A percentile compares a stretch with the other conserved stretches of the same genome.
These are phyloP conservation scores for Fusarium sp. DNA, from an alignment of 2,329 filamentous ascomycete species.

Conservation along the genomic window DNA sequence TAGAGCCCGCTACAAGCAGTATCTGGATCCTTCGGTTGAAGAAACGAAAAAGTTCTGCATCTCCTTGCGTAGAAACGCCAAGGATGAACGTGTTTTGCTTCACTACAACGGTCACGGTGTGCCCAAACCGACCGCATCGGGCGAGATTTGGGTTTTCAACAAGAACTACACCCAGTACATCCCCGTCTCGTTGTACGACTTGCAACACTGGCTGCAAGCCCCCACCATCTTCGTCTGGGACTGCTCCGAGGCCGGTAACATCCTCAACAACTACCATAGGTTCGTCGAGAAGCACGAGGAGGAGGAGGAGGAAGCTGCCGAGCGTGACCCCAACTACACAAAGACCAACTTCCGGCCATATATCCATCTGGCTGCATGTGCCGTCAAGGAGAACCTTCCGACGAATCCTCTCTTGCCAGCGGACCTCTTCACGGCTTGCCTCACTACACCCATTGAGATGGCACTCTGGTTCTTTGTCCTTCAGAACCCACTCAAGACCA, in stretches of 20 bases:
- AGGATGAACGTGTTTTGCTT: slow-evolving; percentile 95
- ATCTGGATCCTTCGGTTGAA: slow-evolving; percentile 94
- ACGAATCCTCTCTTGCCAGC: slow-evolving; percentile 94
- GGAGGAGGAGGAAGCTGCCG: slow-evolving; percentile 81
- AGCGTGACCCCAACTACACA: slow-evolving; percentile 83
- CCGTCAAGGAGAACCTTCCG: slow-evolving; percentile 89
- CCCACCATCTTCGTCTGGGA: slow-evolving; percentile 98
- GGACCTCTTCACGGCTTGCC: slow-evolving; percentile 93
- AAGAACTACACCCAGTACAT: slow-evolving; percentile 99
- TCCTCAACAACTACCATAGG: slow-evolving; percentile 92
- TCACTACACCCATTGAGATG: slow-evolving; percentile 98
- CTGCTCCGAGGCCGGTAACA: slow-evolving; percentile 95
- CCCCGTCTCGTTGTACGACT: slow-evolving; percentile 91
- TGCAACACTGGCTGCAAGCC: slow-evolving; percentile 95
- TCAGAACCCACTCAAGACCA: slow-evolving; percentile 81
- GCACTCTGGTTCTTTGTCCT: slow-evolving; percentile 95
- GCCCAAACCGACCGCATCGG: slow-evolving; percentile 92
- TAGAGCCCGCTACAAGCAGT: slow-evolving; percentile 96
- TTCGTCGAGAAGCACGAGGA: slow-evolving; percentile 95
- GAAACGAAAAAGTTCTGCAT: slow-evolving; percentile 97
- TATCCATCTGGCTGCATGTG: slow-evolving; percentile 93
- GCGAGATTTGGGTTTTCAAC: slow-evolving; percentile 99
- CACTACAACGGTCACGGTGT: slow-evolving; percentile 99
- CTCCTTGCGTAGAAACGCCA: slow-evolving; percentile 88
- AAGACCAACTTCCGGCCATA: slow-evolving; percentile 77